Evolutionary conservation across 2,329 filamentous ascomycete genomes (phyloP), one percentile per base, ranked within the genome.

Genomic region (Colletotrichum higginsianum): DNA sequence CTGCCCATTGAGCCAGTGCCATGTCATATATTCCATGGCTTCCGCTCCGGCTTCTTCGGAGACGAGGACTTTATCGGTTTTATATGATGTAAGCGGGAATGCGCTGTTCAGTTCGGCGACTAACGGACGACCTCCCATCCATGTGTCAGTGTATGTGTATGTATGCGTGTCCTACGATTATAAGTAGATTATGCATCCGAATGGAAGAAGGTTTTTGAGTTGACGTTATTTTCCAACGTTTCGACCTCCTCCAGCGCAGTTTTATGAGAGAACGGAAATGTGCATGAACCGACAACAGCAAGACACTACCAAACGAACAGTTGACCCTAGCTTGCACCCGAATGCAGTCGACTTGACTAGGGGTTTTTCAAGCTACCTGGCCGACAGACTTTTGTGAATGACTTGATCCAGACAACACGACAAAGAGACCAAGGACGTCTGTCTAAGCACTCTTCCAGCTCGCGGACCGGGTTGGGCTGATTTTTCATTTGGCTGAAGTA

Each of bases 21-120:
- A 57, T 52, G 61, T 35, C 55, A 61, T 42, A 30, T 38, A 40
- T 21, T 26, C 65, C 68, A 64, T 18, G 57, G 53, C 60, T 72
- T 64, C 69, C 69, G 69, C 69, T 64, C 69, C 69, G 69, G 69
- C 69, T 55, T 69, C 65, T 69, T 72, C 69, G 69, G 69, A 69
- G 69, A 35, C 40, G 50, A 60, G 58, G 46, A 49, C 52, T 46
- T 56, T 47, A 15, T 21, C 38, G 18, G 50, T 26, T 23, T 44
- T 35, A 23, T 30, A 53, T 67, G 26, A 68, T 68, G 65, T 71
- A 64, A 68, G 65, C 58, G 40, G 60, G 67, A 61, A n/a, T 57
- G 67, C 53, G 44, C 18, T 50, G 21, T 46, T 38, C 15, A 13
- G 53, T 23, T 50, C 47, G 46, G 63, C 63, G 15, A 50, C 56